Conservation (phyloP, 176 grass and related monocot genomes). For the Bonia amplexicaulis region DNA sequence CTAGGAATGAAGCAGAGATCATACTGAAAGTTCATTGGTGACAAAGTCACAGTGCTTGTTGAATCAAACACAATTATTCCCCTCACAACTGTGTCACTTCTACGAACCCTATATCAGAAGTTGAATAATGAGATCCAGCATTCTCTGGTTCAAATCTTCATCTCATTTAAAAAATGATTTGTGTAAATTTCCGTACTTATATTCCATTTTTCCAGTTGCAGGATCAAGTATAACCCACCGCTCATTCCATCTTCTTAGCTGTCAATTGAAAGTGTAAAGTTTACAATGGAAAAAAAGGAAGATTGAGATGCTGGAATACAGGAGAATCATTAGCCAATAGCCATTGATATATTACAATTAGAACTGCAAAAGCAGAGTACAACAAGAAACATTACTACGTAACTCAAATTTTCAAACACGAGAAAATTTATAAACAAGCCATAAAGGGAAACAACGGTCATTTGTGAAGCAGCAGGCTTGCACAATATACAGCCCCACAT, state of each 20-base stretch:
- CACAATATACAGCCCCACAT: not conserved
- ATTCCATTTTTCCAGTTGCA: slow-evolving; percentile 89
- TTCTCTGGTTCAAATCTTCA: not conserved
- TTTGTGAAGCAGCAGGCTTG: not conserved
- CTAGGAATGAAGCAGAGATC: slow-evolving; percentile 21
- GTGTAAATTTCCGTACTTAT: slow-evolving; percentile 66
- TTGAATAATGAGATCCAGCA: slow-evolving; percentile 19
- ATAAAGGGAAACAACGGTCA: not conserved
- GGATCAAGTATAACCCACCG: slow-evolving; percentile 91
- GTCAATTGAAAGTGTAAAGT: slow-evolving; percentile 24
- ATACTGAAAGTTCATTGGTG: slow-evolving; percentile 75
- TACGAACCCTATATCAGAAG: slow-evolving; percentile 47
- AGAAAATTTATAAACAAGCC: not conserved
- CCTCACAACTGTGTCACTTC: slow-evolving; percentile 54
- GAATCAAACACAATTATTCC: slow-evolving; percentile 70
- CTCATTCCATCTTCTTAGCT: slow-evolving; percentile 96
- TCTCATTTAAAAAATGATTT: not conserved
- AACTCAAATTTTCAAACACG: not conserved
- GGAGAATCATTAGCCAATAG: not conserved
- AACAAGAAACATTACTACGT: not conserved
- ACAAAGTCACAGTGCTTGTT: slow-evolving; percentile 56
- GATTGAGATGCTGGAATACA: not conserved
- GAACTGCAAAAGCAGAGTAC: not conserved
- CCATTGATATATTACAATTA: not conserved
- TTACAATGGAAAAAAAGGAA: not conserved